Percentiles rank a stretch among this genome's conserved stretches.
Evolutionary conservation across 495 filamentous ascomycete species (phyloP).

Genomic region (Rhypophila decipiens): DNA sequence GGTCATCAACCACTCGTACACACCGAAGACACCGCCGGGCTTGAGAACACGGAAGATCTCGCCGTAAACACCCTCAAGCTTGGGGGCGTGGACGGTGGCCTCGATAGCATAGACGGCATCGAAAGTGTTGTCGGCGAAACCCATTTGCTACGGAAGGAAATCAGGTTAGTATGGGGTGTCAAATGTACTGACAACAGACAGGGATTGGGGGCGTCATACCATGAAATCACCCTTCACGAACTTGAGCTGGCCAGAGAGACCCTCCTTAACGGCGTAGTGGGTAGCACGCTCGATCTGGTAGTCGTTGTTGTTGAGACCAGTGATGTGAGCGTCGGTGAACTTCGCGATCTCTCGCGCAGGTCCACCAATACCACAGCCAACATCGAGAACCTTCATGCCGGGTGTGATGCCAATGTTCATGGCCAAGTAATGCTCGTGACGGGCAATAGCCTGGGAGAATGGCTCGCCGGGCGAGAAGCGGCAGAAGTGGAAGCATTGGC

Average conservation of each 20-base stretch:
- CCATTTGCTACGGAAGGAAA: constrained; percentile 93
- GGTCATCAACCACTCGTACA: constrained; percentile 99
- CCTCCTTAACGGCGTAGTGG: constrained; percentile 74
- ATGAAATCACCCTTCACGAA: constrained; percentile 98
- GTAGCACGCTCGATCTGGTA: constrained; percentile 97
- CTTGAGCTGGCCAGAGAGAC: constrained; percentile 71
- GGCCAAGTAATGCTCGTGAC: constrained; percentile 97
- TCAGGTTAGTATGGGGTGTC: constrained; percentile 13
- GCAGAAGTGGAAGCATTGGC: constrained; percentile 95
- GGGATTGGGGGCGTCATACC: constrained; percentile 35
- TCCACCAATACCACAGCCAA: constrained; percentile 95
- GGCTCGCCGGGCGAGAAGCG: constrained; percentile 83
- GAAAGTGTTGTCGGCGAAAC: constrained; percentile 83
- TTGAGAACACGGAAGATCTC: constrained; percentile 95
- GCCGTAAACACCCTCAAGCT: constrained; percentile 87
- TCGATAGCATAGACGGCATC: constrained; percentile 98
- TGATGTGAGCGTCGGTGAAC: constrained; percentile 84
- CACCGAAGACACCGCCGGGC: constrained; percentile 92
- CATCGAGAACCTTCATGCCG: constrained; percentile 87
- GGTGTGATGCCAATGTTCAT: constrained; percentile 80
- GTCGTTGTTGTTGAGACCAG: constrained; percentile 98
- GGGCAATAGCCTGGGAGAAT: constrained; percentile 90
- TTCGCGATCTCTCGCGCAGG: constrained; percentile 96
- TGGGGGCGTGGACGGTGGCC: constrained; percentile 92
- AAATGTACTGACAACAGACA: neutral